Base-by-base conservation (phyloP, 192 early-diverging fungal species). In the Dissophora ornata region DNA sequence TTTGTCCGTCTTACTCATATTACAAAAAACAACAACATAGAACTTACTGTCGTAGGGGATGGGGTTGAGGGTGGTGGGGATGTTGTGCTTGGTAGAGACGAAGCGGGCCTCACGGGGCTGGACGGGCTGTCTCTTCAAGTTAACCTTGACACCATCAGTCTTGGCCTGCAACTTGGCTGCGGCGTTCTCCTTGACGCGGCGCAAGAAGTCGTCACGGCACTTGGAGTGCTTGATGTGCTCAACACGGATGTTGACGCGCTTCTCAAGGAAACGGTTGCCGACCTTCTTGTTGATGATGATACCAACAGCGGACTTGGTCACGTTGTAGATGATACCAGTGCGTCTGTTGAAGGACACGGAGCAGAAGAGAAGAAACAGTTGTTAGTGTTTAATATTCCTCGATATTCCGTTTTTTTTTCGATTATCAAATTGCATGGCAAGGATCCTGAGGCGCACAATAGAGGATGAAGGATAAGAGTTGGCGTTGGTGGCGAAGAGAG, bases 171-270 rank as follows among this genome's bases (percentile, higher is more conserved):
- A 85, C 88, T 91, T 90, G 75, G 85, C 84, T 51, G 85, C 87
- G 28, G 92, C 93, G 88, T 98, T 99, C 79, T 92, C 89, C 91
- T 96, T 97, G 81, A 98, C 96, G 81, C 97, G 93, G 44, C 91
- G 88, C 85, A 98, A 87, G 90, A 99, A 99, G 74, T 97, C 95
- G 71, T 92, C 87, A 82, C 97, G 94, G 90, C 96, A 97, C 89
- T 97, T 96, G 86, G 97, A 99, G 94, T 99, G 96, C 89, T 91
- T 95, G 84, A 99, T 88, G 89, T 99, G 97, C 88, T 99, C 97
- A 81, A 99, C 83, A 80, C 96, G 93, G 84, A 99, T 81, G 88
- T 97, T 98, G 86, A 99, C 89, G 59, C 96, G 89, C 95, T 99
- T 99, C 88, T 97, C 96, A 65, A 99, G 84, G 92, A 89, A 97